phyloP scores from a whole-genome alignment of 495 filamentous ascomycete species.

The Xylaria curta region DNA sequence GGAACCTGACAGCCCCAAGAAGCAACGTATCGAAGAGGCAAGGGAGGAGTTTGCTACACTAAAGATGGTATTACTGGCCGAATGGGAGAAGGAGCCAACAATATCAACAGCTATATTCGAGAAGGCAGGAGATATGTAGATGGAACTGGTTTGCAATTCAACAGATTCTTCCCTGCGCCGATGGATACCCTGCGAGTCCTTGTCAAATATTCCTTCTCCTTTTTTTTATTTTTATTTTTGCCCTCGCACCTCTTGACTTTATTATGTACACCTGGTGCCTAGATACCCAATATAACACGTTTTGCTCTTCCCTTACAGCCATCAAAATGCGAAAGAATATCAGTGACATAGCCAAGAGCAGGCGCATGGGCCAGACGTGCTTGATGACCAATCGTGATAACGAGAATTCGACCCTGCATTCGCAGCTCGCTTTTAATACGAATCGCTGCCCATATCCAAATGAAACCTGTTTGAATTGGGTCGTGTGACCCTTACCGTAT shows the following conservation, averaged over 20 bases:
- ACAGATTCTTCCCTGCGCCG: not conserved
- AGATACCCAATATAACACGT: conserved; percentile 15
- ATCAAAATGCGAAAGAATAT: not conserved
- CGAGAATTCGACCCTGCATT: not conserved
- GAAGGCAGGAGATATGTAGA: conserved; percentile 32
- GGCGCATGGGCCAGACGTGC: not conserved
- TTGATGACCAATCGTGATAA: not conserved
- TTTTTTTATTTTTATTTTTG: too few relatives aligned
- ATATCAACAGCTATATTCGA: conserved; percentile 39
- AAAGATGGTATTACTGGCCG: conserved; percentile 36
- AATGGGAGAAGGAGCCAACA: conserved; percentile 37
- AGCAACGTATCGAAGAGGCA: conserved; percentile 39
- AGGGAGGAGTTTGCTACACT: conserved; percentile 39
- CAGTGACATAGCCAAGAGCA: not conserved
- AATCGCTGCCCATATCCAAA: not conserved
- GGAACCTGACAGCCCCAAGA: conserved; percentile 27
- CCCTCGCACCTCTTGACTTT: too few relatives aligned
- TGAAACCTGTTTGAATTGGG: not conserved
- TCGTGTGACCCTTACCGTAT: conserved; percentile 1
- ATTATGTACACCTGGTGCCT: not conserved
- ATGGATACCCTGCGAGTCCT: not conserved
- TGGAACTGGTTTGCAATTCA: conserved; percentile 31
- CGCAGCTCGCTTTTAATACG: not conserved
- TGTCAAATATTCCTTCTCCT: not conserved
- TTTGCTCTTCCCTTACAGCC: not conserved